Conservation (phyloP, 2,329 filamentous ascomycete genomes). For the Septoria linicola region DNA sequence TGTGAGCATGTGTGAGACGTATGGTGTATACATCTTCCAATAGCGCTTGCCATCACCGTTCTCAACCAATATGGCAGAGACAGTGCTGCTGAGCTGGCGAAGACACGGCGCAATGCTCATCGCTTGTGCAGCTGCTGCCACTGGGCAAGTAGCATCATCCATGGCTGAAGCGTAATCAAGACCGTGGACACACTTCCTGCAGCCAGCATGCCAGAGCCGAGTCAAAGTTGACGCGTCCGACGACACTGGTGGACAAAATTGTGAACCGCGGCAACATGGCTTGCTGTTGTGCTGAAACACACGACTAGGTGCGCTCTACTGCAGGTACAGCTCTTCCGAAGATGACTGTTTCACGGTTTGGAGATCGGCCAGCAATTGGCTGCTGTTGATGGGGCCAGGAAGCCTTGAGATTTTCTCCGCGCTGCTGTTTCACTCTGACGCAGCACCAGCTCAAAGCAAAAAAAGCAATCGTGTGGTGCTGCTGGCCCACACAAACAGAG, state of each 20-base stretch:
- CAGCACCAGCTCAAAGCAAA: constrained; percentile 1
- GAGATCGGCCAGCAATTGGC: constrained; percentile 6
- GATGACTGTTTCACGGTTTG: constrained; percentile 7
- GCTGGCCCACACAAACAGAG: constrained; percentile 7
- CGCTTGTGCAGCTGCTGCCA: too few relatives aligned
- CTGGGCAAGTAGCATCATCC: constrained; percentile 15
- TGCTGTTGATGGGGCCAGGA: background rate
- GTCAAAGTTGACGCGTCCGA: constrained; percentile 26
- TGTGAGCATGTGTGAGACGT: background rate
- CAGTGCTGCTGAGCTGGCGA: background rate
- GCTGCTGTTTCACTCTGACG: constrained; percentile 25
- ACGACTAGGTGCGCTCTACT: constrained; percentile 3
- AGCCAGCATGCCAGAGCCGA: constrained; percentile 13
- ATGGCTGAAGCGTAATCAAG: constrained; percentile 15
- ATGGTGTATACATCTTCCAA: constrained; percentile 10
- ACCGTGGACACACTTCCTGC: constrained; percentile 15
- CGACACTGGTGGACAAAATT: constrained; percentile 3
- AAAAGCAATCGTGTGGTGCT: constrained; percentile 9
- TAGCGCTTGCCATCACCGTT: constrained; percentile 21
- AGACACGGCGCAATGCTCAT: too few relatives aligned
- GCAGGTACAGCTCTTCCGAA: constrained; percentile 2
- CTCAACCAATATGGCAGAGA: background rate
- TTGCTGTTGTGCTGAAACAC: constrained; percentile 26
- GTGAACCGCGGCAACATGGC: constrained; percentile 3
- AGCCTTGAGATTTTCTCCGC: background rate